phyloP scores from a whole-genome alignment of 345 rosid species.

The Brassica carinata region DNA sequence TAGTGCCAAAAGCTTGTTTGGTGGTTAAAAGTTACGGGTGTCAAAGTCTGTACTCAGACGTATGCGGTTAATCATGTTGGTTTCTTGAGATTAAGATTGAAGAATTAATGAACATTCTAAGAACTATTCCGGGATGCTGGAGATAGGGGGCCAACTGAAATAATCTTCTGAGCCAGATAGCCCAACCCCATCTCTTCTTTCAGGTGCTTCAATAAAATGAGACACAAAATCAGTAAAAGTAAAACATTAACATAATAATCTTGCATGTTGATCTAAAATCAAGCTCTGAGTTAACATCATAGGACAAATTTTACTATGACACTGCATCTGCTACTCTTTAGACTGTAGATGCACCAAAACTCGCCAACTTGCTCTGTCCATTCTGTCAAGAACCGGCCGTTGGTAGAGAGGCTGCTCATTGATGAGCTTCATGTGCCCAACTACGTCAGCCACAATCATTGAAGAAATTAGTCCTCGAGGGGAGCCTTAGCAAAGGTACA shows the following conservation, averaged over 20 bases:
- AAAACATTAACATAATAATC: background rate
- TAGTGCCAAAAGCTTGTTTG: slow-evolving; percentile 1
- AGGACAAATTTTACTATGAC: background rate
- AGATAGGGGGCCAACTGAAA: slow-evolving; percentile 78
- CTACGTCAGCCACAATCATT: no score
- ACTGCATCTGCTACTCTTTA: no score
- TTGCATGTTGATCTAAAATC: background rate
- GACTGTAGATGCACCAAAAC: no score
- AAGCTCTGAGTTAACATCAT: slow-evolving; percentile 16
- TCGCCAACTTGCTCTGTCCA: no score
- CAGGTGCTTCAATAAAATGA: slow-evolving; percentile 64
- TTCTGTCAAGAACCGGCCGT: no score
- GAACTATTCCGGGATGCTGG: slow-evolving; percentile 81
- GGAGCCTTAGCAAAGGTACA: no score
- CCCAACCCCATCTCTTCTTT: slow-evolving; percentile 90
- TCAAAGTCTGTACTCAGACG: background rate
- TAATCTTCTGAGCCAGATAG: slow-evolving; percentile 79
- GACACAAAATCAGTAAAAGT: background rate
- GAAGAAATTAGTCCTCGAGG: no score
- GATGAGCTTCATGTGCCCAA: no score
- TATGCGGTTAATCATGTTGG: slow-evolving; percentile 2
- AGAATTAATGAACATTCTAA: slow-evolving; percentile 18
- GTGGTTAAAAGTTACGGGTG: background rate
- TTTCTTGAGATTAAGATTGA: background rate
- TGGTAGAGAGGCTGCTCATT: no score